Conservation (phyloP, 2,329 filamentous ascomycete species). For the Hymenoscyphus linearis region DNA sequence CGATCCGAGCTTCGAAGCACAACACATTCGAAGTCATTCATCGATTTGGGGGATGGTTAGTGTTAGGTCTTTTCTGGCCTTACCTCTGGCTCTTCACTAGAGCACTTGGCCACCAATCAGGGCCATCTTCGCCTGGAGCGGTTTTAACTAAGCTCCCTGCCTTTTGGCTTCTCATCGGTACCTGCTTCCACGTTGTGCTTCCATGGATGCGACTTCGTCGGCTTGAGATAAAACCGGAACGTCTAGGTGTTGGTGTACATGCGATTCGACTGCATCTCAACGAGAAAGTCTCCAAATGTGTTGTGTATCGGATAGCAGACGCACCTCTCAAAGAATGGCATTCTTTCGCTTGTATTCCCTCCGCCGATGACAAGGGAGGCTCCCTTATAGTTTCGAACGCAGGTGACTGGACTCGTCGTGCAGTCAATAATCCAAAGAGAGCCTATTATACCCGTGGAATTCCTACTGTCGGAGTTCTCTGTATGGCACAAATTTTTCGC, state of each 20-base stretch:
- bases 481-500: conserved; percentile 33
- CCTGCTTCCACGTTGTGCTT: conserved; percentile 43
- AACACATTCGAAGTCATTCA: conserved; percentile 53
- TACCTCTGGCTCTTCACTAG: conserved; percentile 39
- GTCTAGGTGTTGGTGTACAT: conserved; percentile 52
- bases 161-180: conserved; percentile 53
- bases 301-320: conserved; percentile 43
- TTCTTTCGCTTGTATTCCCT: conserved; percentile 51
- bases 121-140: conserved; percentile 29
- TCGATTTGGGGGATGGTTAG: conserved; percentile 51
- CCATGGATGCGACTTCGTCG: conserved; percentile 56
- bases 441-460: conserved; percentile 50
- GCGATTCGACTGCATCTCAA: conserved; percentile 51
- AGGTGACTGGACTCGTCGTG: conserved; percentile 52
- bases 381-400: conserved; percentile 51
- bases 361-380: conserved; percentile 37
- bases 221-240: conserved; percentile 45
- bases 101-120: conserved; percentile 17
- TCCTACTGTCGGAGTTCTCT: conserved; percentile 36
- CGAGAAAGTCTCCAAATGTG: conserved; percentile 38
- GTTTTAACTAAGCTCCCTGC: conserved; percentile 33
- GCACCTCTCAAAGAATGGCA: conserved; percentile 52
- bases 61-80: conserved; percentile 45
- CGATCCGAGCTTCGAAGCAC: conserved; percentile 44
- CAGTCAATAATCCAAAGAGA: conserved; percentile 46